These are phyloP conservation scores for Bassia scoparia DNA, from an alignment of 148 eudicot genomes.

Conservation along the genomic window DNA sequence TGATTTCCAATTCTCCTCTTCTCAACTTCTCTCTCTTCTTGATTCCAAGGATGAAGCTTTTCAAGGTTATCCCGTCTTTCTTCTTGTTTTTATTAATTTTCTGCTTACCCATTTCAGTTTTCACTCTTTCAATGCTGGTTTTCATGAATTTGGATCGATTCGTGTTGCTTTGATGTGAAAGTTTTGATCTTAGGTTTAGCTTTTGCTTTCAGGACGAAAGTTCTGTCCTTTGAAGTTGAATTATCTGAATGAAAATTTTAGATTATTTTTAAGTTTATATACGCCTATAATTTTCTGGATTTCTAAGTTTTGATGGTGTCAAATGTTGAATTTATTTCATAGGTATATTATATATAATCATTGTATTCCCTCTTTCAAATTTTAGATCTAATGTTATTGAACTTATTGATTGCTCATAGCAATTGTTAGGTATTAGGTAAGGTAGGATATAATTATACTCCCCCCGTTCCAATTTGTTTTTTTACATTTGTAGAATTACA, in stretches of 20 bases:
- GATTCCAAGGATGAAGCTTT: slow-evolving; percentile 66
- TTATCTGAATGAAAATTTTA: no score
- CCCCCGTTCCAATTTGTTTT: no score
- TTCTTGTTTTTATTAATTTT: neutral
- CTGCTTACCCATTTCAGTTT: neutral
- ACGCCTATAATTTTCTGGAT: neutral
- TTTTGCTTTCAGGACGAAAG: neutral
- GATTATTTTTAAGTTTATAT: no score
- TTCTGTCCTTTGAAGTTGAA: neutral
- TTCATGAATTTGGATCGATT: neutral
- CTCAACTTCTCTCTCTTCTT: slow-evolving; percentile 45
- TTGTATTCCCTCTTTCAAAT: no score
- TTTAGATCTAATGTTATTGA: no score
- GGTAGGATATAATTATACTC: no score
- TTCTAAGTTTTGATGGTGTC: neutral
- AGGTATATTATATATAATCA: no score
- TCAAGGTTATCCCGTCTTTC: slow-evolving; percentile 33
- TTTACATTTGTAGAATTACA: no score
- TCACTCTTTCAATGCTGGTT: neutral
- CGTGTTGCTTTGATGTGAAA: no score
- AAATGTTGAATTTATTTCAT: neutral
- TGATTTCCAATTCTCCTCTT: slow-evolving; percentile 40
- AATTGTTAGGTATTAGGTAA: no score
- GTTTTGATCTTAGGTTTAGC: neutral
- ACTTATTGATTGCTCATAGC: no score